A percentile compares a stretch with the other conserved stretches of the same genome.
These are phyloP conservation scores for Pichia gijzeniarum DNA, from an alignment of 805 yeast species.

Conservation along the genomic window DNA sequence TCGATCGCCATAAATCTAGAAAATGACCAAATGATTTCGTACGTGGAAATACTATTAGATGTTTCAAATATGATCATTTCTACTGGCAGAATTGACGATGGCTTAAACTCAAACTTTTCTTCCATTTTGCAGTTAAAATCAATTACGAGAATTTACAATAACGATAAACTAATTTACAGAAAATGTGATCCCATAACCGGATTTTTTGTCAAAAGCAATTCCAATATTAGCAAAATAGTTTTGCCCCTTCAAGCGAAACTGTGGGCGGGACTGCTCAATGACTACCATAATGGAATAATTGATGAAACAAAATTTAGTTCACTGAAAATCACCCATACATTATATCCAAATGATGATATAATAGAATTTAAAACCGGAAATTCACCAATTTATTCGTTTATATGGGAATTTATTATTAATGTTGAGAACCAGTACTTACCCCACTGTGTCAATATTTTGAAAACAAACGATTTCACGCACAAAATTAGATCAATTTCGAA, in stretches of 20 bases:
- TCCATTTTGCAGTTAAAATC: conserved; percentile 26
- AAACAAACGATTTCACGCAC: conserved; percentile 4
- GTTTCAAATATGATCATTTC: conserved; percentile 14
- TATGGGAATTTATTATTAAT: conserved; percentile 28
- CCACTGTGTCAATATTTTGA: conserved; percentile 20
- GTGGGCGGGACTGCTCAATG: conserved; percentile 29
- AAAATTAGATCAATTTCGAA: too few species aligned
- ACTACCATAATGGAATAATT: conserved; percentile 28
- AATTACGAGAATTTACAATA: conserved; percentile 22
- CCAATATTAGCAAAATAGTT: conserved; percentile 19
- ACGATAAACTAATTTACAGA: conserved; percentile 17
- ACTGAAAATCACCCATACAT: conserved; percentile 25
- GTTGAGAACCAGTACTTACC: conserved; percentile 19
- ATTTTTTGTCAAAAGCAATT: conserved; percentile 17
- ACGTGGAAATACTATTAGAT: conserved; percentile 22
- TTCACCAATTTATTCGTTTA: conserved; percentile 24
- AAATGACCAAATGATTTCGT: conserved; percentile 25
- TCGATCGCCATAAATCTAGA: conserved; percentile 20
- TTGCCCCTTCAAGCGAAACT: conserved; percentile 29
- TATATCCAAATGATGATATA: conserved; percentile 26
- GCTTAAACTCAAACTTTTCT: conserved; percentile 17
- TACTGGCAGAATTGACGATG: background rate
- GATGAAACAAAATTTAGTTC: conserved; percentile 17
- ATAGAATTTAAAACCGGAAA: conserved; percentile 13
- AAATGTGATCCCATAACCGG: conserved; percentile 29